Base-by-base conservation (phyloP, 148 eudicot genomes). In the Vaccinium macrocarpon region DNA sequence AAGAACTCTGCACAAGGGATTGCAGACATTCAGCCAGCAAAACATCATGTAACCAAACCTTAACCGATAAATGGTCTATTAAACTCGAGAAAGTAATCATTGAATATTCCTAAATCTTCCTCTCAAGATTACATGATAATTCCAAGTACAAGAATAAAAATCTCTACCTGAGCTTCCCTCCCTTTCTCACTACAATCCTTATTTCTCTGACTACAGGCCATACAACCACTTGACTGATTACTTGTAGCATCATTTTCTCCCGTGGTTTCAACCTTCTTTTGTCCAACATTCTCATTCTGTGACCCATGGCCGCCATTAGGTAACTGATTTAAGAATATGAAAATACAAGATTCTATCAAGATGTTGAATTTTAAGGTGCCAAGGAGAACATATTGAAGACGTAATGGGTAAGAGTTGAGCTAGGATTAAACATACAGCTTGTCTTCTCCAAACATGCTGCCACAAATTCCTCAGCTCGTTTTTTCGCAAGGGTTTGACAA, bases 361-460 rank as follows among this genome's bases (percentile, higher is more conserved):
- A 78, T 15, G 66, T 70, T 32, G 50, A 32, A 14, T 51, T 66
- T 72, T 27, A 42, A 38, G 25, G 52, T 12, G 46, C 51, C 35
- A 14, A 68, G 68, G 29, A 61, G 83, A 46, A 50, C 38, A 80
- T 13, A 16, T 53, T 38, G 38, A 51, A 53, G 18, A 51, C 80
- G 38, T 46, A 68, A 80, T 66, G 53, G n/a, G 6, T 32, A 23
- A 32, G 76, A 82, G 50, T 53, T 29, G 49, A 77, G 19, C 74
- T 80, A 59, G 68, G 82, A 79, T 23, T 50, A 62, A 48, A 88
- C 98, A 76, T 92, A 96, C 99, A 83, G 93, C 89, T 93, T 92
- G 95, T 81, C 93, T 89, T 88, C 97, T 92, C 99, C 99, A 96
- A 53, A 94, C 99, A 88, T 96, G 99, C 88, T 96, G 99, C 99